phyloP scores from a whole-genome alignment of 106 monocot genomes.

The Acanthochlamys bracteata region DNA sequence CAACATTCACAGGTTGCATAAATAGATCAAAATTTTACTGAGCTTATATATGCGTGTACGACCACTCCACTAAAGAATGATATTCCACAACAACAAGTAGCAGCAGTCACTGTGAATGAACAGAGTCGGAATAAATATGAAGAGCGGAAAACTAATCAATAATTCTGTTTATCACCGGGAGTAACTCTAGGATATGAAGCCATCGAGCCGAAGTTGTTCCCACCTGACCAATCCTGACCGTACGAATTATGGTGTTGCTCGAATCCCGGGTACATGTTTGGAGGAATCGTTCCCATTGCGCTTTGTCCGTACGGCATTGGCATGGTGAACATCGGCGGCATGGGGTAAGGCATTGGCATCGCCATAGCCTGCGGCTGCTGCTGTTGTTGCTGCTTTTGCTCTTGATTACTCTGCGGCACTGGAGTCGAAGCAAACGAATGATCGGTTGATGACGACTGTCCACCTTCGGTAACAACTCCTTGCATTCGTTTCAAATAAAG shows the following conservation, averaged over 20 bases:
- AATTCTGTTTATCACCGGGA: no score
- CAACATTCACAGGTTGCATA: no score
- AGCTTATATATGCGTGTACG: no score
- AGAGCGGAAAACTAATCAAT: no score
- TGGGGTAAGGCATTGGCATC: constrained; percentile 24
- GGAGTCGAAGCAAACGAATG: constrained; percentile 42
- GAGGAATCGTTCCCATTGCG: constrained; percentile 29
- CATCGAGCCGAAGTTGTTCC: constrained; percentile 23
- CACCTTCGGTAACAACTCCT: constrained; percentile 31
- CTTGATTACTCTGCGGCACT: constrained; percentile 25
- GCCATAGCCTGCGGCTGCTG: constrained; percentile 15
- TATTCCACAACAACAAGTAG: no score
- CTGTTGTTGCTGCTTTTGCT: constrained; percentile 13
- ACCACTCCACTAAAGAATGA: no score
- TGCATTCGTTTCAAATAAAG: constrained; percentile 45
- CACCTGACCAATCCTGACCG: constrained; percentile 14
- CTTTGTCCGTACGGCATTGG: constrained; percentile 21
- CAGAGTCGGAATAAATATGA: no score
- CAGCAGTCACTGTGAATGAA: no score
- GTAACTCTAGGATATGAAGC: constrained; percentile 16
- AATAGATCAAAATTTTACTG: no score
- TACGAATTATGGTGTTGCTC: constrained; percentile 8
- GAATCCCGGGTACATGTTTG: constrained; percentile 20
- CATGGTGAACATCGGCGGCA: constrained; percentile 36
- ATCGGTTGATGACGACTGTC: constrained; percentile 34